Conservation (phyloP, 768 basidiomycete species). For the Pisolithus orientalis region DNA sequence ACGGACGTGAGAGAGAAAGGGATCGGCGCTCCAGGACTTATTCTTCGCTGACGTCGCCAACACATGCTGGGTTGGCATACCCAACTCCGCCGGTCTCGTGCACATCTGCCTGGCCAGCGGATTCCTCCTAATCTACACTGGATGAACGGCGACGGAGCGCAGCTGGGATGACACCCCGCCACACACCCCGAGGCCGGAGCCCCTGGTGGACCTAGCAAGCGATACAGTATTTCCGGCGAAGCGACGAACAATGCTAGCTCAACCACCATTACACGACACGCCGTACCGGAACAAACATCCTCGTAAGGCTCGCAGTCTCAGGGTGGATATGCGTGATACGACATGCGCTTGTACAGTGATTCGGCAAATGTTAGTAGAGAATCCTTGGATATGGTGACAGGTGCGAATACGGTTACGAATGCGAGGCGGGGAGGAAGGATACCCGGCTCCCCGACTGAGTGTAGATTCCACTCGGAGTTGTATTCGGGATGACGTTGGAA, state of each 20-base stretch:
- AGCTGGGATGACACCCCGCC: conserved; percentile 21
- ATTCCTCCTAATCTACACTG: background rate
- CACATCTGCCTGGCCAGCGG: conserved; percentile 3
- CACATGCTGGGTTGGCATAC: too few species aligned
- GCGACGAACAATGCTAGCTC: too few species aligned
- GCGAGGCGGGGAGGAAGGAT: conserved; percentile 15
- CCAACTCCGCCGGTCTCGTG: too few species aligned
- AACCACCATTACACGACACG: too few species aligned
- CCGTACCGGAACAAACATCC: too few species aligned
- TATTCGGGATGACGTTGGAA: too few species aligned
- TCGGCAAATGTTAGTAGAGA: conserved; percentile 20
- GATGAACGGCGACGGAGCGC: conserved; percentile 19
- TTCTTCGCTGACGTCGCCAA: too few species aligned
- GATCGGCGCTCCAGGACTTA: background rate
- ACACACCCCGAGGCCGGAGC: conserved; percentile 4
- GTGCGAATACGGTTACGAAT: conserved; percentile 7
- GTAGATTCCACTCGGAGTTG: too few species aligned
- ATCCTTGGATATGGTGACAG: conserved; percentile 14
- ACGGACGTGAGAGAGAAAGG: background rate
- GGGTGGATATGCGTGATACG: conserved; percentile 11
- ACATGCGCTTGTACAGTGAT: conserved; percentile 21
- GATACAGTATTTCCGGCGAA: too few species aligned
- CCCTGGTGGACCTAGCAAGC: conserved; percentile 2
- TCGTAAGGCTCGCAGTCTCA: background rate
- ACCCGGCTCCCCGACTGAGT: conserved; percentile 10